These are phyloP conservation scores for Simplicillium aogashimaense DNA, from an alignment of 2,329 filamentous ascomycete genomes.

Conservation along the genomic window DNA sequence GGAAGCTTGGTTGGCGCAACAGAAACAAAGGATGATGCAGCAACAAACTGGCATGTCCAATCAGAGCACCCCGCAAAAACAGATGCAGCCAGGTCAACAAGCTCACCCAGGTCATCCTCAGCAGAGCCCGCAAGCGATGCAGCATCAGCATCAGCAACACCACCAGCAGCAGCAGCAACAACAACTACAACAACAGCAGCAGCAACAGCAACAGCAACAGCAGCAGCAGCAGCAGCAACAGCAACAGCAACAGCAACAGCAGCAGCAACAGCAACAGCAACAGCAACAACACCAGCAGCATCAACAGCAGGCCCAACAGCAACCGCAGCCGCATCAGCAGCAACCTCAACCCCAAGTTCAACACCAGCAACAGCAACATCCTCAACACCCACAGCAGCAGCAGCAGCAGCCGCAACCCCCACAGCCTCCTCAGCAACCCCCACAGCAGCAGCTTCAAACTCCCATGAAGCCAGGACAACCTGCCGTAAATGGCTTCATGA, in stretches of 20 bases:
- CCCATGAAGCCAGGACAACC: conserved; percentile 30
- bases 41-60: conserved; percentile 30
- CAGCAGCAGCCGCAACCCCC: conserved; percentile 7
- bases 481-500: conserved; percentile 25
- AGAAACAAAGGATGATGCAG: conserved; percentile 41
- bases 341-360: conserved; percentile 12
- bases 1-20: conserved; percentile 50
- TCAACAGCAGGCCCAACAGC: conserved; percentile 15
- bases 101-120: conserved; percentile 23
- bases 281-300: conserved; percentile 17
- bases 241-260: conserved; percentile 30
- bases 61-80: conserved; percentile 19
- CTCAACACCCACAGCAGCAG: conserved; percentile 16
- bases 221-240: conserved; percentile 33
- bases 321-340: conserved; percentile 25
- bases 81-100: conserved; percentile 27
- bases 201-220: conserved; percentile 25
- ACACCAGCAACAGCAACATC: conserved; percentile 14
- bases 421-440: not conserved
- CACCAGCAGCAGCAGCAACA: conserved; percentile 20
- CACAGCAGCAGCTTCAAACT: conserved; percentile 9
- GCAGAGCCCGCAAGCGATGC: conserved; percentile 23
- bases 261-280: conserved; percentile 18
- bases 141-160: conserved; percentile 21
- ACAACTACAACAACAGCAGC: conserved; percentile 18